Percentiles rank a stretch among this genome's conserved stretches.
Conservation (phyloP, 441 rosid genomes). For the Arabidopsis hybrid region DNA sequence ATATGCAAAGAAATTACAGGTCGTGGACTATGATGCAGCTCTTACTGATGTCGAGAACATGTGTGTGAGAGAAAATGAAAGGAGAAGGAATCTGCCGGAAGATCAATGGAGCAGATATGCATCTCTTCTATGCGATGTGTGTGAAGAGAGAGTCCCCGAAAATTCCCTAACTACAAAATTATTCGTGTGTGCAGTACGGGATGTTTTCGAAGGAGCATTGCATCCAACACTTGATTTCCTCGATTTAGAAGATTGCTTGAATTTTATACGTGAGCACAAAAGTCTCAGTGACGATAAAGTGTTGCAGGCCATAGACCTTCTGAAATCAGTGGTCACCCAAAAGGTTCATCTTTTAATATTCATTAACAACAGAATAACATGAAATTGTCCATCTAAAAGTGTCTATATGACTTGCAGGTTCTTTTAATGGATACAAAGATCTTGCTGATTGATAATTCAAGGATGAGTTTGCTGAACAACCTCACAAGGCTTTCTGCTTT, state of each 20-base stretch:
- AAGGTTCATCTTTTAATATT: neutral
- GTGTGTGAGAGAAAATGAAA: neutral
- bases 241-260: neutral
- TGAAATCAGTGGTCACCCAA: neutral
- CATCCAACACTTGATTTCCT: neutral
- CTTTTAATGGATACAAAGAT: constrained; percentile 7
- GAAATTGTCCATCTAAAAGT: neutral
- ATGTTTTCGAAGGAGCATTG: neutral
- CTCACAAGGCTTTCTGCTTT: neutral
- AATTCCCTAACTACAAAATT: neutral
- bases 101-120: constrained; percentile 31
- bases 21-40: neutral
- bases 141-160: neutral
- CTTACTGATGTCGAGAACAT: neutral
- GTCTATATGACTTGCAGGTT: constrained; percentile 6
- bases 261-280: neutral
- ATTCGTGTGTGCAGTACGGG: neutral
- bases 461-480: neutral
- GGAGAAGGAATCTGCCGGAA: constrained; percentile 26
- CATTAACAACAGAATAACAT: neutral
- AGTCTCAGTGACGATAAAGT: neutral
- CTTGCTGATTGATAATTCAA: constrained; percentile 7
- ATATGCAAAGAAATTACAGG: neutral
- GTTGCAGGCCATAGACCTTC: neutral
- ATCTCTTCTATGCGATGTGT: constrained; percentile 27